These are phyloP conservation scores for Xenoacremonium recifei DNA, from an alignment of 2,329 filamentous ascomycete species.

Conservation along the genomic window DNA sequence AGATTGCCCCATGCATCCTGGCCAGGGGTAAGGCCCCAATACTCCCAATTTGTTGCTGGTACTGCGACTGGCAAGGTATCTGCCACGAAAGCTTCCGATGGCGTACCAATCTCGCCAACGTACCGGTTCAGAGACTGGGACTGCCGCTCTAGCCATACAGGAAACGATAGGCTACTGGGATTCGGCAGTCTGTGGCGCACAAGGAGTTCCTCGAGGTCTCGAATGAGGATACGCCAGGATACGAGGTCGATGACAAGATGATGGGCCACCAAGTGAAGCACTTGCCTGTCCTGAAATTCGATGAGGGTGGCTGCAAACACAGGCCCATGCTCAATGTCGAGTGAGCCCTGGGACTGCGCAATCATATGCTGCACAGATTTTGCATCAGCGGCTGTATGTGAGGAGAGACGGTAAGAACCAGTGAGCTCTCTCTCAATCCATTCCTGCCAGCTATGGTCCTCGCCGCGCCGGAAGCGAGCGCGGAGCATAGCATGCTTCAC, in stretches of 20 bases:
- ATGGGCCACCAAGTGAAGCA: slow-evolving; percentile 8
- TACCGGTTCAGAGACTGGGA: neutral
- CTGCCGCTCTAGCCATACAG: neutral
- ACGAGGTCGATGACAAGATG: slow-evolving; percentile 40
- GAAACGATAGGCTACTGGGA: neutral
- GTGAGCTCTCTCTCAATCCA: slow-evolving; percentile 8
- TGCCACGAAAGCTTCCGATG: neutral
- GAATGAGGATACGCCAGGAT: slow-evolving; percentile 40
- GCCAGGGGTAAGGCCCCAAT: neutral
- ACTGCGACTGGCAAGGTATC: neutral
- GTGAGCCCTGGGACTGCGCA: neutral
- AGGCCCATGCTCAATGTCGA: slow-evolving; percentile 13
- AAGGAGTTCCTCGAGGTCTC: slow-evolving; percentile 8
- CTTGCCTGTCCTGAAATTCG: slow-evolving; percentile 2
- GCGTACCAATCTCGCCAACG: neutral
- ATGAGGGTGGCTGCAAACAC: slow-evolving; percentile 14
- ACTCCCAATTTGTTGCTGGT: neutral
- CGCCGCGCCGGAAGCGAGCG: slow-evolving; percentile 4
- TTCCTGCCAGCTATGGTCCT: slow-evolving; percentile 1
- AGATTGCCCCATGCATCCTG: neutral
- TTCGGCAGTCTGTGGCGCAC: slow-evolving; percentile 4
- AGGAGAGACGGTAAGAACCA: slow-evolving; percentile 15
- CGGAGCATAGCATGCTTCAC: slow-evolving; percentile 10
- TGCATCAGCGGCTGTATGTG: neutral
- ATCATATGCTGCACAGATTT: slow-evolving; percentile 1